Evolutionary conservation across 2,329 filamentous ascomycete genomes (phyloP).

Genomic region (Monosporascus sp.): DNA sequence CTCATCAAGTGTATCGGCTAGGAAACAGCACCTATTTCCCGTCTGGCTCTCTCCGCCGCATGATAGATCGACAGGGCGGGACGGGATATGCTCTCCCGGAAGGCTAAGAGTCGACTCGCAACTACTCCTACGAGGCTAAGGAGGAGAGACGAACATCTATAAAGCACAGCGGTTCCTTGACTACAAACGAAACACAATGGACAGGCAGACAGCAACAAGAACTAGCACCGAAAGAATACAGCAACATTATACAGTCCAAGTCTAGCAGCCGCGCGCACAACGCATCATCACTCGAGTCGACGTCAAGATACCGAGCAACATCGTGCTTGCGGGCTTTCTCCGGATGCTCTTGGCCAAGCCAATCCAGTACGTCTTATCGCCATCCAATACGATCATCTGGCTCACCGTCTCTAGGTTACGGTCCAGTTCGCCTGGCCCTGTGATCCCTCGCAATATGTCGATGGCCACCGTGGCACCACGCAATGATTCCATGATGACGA

Average conservation of each 20-base stretch:
- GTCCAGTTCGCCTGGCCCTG: not conserved
- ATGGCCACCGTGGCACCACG: too few relatives aligned
- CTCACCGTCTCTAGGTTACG: not conserved
- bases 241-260: constrained; percentile 1
- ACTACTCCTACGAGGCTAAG: constrained; percentile 1
- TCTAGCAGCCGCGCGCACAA: constrained; percentile 1
- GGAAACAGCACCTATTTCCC: too few relatives aligned
- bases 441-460: too few relatives aligned
- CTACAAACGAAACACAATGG: not conserved
- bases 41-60: too few relatives aligned
- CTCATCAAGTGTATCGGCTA: too few relatives aligned
- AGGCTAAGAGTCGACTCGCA: constrained; percentile 4
- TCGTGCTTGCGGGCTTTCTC: constrained; percentile 21
- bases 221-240: constrained; percentile 2
- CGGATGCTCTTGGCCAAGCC: constrained; percentile 22
- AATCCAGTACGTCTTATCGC: constrained; percentile 15
- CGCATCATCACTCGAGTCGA: not conserved
- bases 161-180: constrained; percentile 5
- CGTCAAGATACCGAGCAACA: constrained; percentile 21
- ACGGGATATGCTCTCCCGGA: constrained; percentile 1
- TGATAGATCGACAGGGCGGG: constrained; percentile 4
- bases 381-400: not conserved
- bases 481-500: not conserved
- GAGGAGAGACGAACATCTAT: constrained; percentile 5
- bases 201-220: constrained; percentile 4